These are phyloP conservation scores for Endocladia muricata DNA, from an alignment of 31 red algal genomes.

Conservation along the genomic window DNA sequence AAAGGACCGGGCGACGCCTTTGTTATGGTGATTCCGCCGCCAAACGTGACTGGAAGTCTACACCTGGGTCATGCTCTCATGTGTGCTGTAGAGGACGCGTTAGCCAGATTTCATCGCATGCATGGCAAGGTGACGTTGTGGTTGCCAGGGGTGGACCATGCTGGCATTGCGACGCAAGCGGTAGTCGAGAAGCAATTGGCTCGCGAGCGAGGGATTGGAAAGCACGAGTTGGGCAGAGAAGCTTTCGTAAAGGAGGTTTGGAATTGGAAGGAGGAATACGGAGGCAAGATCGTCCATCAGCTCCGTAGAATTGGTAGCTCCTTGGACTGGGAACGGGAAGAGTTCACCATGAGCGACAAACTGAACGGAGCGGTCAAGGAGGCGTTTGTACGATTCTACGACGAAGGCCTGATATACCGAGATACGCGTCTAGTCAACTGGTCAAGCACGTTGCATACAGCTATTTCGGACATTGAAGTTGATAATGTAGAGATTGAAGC, in stretches of 20 bases:
- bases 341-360: constrained; percentile 89
- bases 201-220: constrained; percentile 31
- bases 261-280: constrained; percentile 95
- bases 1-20: constrained; percentile 63
- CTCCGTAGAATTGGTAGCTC: constrained; percentile 85
- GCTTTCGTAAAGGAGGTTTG: constrained; percentile 89
- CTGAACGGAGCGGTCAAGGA: constrained; percentile 83
- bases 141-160: constrained; percentile 97
- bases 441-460: constrained; percentile 80
- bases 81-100: constrained; percentile 81
- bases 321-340: constrained; percentile 90
- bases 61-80: constrained; percentile 98
- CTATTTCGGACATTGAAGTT: constrained; percentile 98
- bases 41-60: constrained; percentile 98
- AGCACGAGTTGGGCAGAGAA: constrained; percentile 85
- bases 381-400: constrained; percentile 89
- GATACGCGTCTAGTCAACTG: constrained; percentile 95
- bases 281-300: constrained; percentile 89
- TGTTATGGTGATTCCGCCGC: constrained; percentile 98
- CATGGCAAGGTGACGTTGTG: constrained; percentile 82
- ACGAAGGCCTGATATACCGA: constrained; percentile 95
- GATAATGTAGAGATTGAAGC: constrained; percentile 84
- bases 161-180: constrained; percentile 98
- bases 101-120: constrained; percentile 92
- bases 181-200: constrained; percentile 93